These are phyloP conservation scores for Aspergillus floridensis DNA, from an alignment of 2,329 filamentous ascomycete species.

Conservation along the genomic window DNA sequence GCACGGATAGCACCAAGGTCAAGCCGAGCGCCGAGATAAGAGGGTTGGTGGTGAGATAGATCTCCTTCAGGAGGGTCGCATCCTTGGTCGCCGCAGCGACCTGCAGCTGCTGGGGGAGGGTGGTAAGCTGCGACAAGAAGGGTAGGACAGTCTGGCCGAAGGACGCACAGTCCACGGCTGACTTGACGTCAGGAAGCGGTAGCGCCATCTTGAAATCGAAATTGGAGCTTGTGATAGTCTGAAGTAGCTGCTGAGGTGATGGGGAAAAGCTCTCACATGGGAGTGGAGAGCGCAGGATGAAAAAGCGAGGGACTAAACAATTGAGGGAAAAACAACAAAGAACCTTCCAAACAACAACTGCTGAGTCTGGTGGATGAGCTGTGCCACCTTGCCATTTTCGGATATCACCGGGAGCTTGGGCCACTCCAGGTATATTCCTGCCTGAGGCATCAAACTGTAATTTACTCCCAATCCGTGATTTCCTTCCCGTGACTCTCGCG, in stretches of 20 bases:
- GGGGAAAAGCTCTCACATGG: constrained; percentile 11
- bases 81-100: constrained; percentile 60
- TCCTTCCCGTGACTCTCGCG: constrained; percentile 19
- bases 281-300: background rate
- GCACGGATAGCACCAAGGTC: constrained; percentile 65
- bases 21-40: constrained; percentile 71
- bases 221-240: background rate
- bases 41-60: constrained; percentile 86
- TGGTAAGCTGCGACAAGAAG: constrained; percentile 67
- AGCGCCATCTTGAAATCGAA: constrained; percentile 56
- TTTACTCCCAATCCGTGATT: background rate
- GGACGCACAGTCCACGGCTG: constrained; percentile 71
- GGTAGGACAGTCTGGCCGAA: constrained; percentile 72
- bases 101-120: constrained; percentile 65
- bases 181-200: constrained; percentile 61
- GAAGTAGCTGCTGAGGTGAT: constrained; percentile 5
- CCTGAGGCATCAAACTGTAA: background rate
- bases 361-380: background rate
- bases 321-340: background rate
- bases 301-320: background rate
- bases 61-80: constrained; percentile 60
- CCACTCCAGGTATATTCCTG: background rate
- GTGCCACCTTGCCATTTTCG: background rate
- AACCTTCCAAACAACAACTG: constrained; percentile 5
- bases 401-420: constrained; percentile 1